These are phyloP conservation scores for Reticulascus tulasneorum DNA, from an alignment of 2,329 filamentous ascomycete genomes.

Conservation along the genomic window DNA sequence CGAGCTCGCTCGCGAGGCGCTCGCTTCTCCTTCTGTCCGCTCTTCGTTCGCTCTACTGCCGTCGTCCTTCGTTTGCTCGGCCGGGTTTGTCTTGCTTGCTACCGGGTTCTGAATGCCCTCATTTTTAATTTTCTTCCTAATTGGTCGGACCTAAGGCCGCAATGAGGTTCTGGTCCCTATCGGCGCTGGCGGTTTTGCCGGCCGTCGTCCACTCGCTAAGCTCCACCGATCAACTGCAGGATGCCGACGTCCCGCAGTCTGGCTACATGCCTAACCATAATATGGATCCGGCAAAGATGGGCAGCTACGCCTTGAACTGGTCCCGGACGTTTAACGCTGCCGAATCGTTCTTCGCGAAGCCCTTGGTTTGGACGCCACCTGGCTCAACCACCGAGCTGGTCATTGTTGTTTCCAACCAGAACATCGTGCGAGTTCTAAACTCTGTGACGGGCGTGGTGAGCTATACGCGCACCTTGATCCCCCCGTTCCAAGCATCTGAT, in stretches of 20 bases:
- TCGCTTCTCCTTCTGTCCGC: no score
- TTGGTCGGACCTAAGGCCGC: no score
- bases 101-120: no score
- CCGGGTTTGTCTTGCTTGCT: no score
- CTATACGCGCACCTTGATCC: slow-evolving; percentile 29
- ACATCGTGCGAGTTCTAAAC: slow-evolving; percentile 34
- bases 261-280: slow-evolving; percentile 37
- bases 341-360: slow-evolving; percentile 28
- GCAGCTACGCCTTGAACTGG: slow-evolving; percentile 25
- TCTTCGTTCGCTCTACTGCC: no score
- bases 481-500: slow-evolving; percentile 33
- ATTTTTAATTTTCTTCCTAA: no score
- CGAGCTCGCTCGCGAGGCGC: no score
- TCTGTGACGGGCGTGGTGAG: slow-evolving; percentile 35
- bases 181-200: slow-evolving; percentile 12
- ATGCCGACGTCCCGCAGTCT: slow-evolving; percentile 28
- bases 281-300: slow-evolving; percentile 31
- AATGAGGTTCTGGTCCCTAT: slow-evolving; percentile 13
- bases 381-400: slow-evolving; percentile 29
- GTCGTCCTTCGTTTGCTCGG: no score
- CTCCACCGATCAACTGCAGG: slow-evolving; percentile 13
- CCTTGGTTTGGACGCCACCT: slow-evolving; percentile 37
- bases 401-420: slow-evolving; percentile 34
- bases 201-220: slow-evolving; percentile 12
- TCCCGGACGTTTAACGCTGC: slow-evolving; percentile 23